Evolutionary conservation across 495 filamentous ascomycete species (phyloP).

Genomic region (Durotheca rogersii): DNA sequence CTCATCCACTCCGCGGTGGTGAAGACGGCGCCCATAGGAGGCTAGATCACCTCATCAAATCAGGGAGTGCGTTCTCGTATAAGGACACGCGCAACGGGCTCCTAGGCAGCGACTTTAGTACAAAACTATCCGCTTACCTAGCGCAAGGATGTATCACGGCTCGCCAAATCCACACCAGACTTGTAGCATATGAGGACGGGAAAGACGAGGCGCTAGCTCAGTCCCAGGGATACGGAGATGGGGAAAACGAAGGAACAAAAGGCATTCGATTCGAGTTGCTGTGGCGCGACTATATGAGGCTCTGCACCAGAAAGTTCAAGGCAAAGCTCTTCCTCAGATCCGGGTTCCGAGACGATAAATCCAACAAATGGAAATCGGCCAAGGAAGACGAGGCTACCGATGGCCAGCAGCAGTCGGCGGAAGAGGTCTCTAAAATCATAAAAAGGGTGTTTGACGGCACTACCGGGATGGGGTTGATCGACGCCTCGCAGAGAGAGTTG

Average conservation of each 20-base stretch:
- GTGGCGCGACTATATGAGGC: slow-evolving; percentile 75
- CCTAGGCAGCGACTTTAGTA: slow-evolving; percentile 65
- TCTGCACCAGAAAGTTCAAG: slow-evolving; percentile 66
- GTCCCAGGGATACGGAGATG: slow-evolving; percentile 57
- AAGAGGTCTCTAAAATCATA: slow-evolving; percentile 40
- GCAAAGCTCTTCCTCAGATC: slow-evolving; percentile 57
- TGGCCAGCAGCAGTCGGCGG: slow-evolving; percentile 31
- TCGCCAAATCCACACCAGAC: slow-evolving; percentile 62
- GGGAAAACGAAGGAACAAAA: slow-evolving; percentile 68
- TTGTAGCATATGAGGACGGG: slow-evolving; percentile 63
- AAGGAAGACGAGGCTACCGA: slow-evolving; percentile 28
- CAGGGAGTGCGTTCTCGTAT: slow-evolving; percentile 58
- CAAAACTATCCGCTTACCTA: slow-evolving; percentile 68
- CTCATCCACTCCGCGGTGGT: slow-evolving; percentile 68
- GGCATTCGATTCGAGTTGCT: slow-evolving; percentile 67
- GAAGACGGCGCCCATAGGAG: slow-evolving; percentile 56
- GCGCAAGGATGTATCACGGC: slow-evolving; percentile 67
- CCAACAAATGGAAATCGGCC: slow-evolving; percentile 43
- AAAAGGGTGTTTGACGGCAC: slow-evolving; percentile 59
- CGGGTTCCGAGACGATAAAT: slow-evolving; percentile 56
- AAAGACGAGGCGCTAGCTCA: slow-evolving; percentile 38
- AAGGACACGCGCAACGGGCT: slow-evolving; percentile 69
- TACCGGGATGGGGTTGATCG: slow-evolving; percentile 69
- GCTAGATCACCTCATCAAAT: slow-evolving; percentile 57
- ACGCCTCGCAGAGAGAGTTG: slow-evolving; percentile 68